Evolutionary conservation across 225 moss, liverwort and hornwort genomes (phyloP).

Genomic region (Climacium dendroides): DNA sequence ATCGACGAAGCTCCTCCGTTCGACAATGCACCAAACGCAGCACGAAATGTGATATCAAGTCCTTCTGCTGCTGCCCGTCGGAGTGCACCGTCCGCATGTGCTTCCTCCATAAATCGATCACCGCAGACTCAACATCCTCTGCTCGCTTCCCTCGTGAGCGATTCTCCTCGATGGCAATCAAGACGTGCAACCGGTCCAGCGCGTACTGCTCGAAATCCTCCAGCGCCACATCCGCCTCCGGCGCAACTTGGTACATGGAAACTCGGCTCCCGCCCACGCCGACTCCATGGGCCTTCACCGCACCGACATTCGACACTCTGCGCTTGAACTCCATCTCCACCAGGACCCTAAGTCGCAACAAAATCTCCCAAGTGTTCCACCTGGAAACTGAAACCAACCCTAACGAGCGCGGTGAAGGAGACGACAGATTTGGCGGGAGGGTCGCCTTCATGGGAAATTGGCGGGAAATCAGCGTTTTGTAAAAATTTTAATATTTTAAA

Average conservation of each 20-base stretch:
- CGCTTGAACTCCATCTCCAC: slow-evolving; percentile 54
- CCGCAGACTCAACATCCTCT: slow-evolving; percentile 59
- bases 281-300: slow-evolving; percentile 6
- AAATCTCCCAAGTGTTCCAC: not conserved
- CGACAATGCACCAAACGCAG: slow-evolving; percentile 87
- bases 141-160: slow-evolving; percentile 56
- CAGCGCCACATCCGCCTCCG: slow-evolving; percentile 54
- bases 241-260: slow-evolving; percentile 64
- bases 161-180: slow-evolving; percentile 73
- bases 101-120: slow-evolving; percentile 71
- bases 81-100: slow-evolving; percentile 59
- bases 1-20: slow-evolving; percentile 71
- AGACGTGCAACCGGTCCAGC: slow-evolving; percentile 68
- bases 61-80: slow-evolving; percentile 51
- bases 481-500: not conserved
- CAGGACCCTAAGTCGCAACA: too few species aligned
- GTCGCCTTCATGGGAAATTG: not conserved
- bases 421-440: slow-evolving; percentile 4
- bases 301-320: slow-evolving; percentile 21
- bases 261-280: slow-evolving; percentile 31
- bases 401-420: not conserved
- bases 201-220: slow-evolving; percentile 94
- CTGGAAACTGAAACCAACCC: not conserved
- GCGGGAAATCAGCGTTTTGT: not conserved
- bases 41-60: slow-evolving; percentile 79